Conservation (phyloP, 2,329 filamentous ascomycete genomes). For the Rosellinia necatrix region DNA sequence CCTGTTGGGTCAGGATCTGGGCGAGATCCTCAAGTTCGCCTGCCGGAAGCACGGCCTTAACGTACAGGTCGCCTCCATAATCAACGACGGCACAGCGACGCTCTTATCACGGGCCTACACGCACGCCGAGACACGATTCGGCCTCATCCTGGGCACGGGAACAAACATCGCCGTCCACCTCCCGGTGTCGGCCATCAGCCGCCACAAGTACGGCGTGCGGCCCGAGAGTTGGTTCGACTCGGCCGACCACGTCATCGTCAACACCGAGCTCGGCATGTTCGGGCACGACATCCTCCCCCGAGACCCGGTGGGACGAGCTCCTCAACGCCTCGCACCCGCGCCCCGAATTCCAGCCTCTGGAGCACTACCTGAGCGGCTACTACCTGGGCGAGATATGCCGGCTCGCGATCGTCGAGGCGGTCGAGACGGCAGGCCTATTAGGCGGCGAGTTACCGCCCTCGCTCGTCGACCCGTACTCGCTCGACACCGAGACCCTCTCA, state of each 20-base stretch:
- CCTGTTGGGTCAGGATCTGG: conserved; percentile 63
- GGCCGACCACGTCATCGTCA: conserved; percentile 67
- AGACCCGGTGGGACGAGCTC: conserved; percentile 64
- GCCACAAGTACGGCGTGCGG: conserved; percentile 60
- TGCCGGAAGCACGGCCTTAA: conserved; percentile 57
- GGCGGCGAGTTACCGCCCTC: conserved; percentile 61
- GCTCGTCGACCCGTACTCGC: conserved; percentile 57
- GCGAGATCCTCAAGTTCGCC: conserved; percentile 59
- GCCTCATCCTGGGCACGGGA: conserved; percentile 69
- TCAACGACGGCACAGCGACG: conserved; percentile 71
- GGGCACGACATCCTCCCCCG: conserved; percentile 61
- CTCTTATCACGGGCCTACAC: conserved; percentile 67
- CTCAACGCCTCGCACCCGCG: conserved; percentile 55
- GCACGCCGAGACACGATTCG: conserved; percentile 62
- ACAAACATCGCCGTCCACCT: conserved; percentile 69
- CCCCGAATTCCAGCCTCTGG: conserved; percentile 50
- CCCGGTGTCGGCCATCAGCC: conserved; percentile 60
- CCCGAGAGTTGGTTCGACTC: conserved; percentile 60
- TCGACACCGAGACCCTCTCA: conserved; percentile 65
- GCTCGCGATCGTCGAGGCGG: conserved; percentile 61
- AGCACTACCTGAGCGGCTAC: conserved; percentile 62
- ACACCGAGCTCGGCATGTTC: conserved; percentile 71
- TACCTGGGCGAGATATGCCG: conserved; percentile 70
- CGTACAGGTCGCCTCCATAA: conserved; percentile 62
- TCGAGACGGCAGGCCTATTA: conserved; percentile 58